phyloP scores from a whole-genome alignment of 2,329 filamentous ascomycete genomes.

The Penicillium sp. region DNA sequence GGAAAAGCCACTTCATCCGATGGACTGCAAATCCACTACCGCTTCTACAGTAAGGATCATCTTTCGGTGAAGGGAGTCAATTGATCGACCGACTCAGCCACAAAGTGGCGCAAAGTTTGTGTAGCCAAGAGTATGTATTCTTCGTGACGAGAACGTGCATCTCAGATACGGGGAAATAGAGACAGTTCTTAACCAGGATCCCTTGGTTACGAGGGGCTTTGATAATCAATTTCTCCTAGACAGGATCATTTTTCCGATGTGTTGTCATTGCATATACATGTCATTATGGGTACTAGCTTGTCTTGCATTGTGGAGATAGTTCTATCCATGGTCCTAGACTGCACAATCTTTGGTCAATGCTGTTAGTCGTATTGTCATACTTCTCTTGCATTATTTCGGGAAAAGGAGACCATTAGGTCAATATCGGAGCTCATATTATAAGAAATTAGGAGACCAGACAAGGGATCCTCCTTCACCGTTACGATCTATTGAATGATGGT shows the following conservation, averaged over 20 bases:
- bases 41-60: slow-evolving; percentile 2
- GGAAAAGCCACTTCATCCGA: neutral
- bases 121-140: neutral
- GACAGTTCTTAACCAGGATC: neutral
- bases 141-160: neutral
- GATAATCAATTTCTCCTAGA: neutral
- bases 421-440: neutral
- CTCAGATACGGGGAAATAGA: neutral
- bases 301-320: neutral
- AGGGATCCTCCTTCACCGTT: neutral
- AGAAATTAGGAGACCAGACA: neutral
- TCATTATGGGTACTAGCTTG: neutral
- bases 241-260: neutral
- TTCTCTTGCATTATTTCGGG: neutral
- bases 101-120: slow-evolving; percentile 10
- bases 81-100: slow-evolving; percentile 17
- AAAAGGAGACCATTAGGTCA: neutral
- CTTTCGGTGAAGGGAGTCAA: slow-evolving; percentile 3
- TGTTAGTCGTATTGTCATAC: neutral
- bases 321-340: neutral
- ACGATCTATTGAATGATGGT: neutral
- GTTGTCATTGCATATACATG: neutral
- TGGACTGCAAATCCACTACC: neutral
- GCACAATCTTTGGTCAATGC: neutral
- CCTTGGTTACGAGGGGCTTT: neutral